Evolutionary conservation across 441 rosid species (phyloP), one percentile per base, ranked within the genome.

Genomic region (Erysimum pusillum): DNA sequence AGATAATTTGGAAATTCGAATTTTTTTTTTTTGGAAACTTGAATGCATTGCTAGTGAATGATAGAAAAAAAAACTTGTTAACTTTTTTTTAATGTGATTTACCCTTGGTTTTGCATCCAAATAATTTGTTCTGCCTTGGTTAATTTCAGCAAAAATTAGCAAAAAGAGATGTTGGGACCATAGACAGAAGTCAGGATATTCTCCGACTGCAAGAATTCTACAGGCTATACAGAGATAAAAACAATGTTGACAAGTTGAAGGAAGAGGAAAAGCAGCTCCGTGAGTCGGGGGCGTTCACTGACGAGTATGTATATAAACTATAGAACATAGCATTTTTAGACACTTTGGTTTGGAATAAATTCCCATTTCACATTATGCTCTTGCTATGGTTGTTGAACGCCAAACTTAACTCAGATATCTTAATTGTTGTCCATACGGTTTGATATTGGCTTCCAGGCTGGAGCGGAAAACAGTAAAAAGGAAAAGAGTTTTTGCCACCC

Each of bases 81-180:
- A 20, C n/a, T n/a, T 17, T 38, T 8, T 71, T 11, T 17, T 18
- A 6, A 53, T 61, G 15, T 58, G 48, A 22, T 49, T 35, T 35
- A 34, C 44, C 25, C 65, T 44, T 28, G 54, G 69, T 67, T 52
- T 60, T 42, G 14, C 17, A 41, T 44, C 13, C 11, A 32, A 39
- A 56, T 39, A 14, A 31, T 71, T 65, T 81, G 67, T 61, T 52
- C 32, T 45, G 31, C 73, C 60, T 68, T 65, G 74, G 12, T 81
- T 70, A 32, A 64, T 79, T 83, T 78, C 91, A 95, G 98, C 99
- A 96, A 96, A 93, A 96, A 84, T 83, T 91, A 77, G 97, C 97
- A 0, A 96, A 91, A 83, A 89, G 91, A 83, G 99, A 96, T 62
- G 92, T 71, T 76, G 97, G 94, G 69, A 65, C 81, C 62, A 93